These are phyloP conservation scores for Croton setiger DNA, from an alignment of 441 rosid species.

Conservation along the genomic window DNA sequence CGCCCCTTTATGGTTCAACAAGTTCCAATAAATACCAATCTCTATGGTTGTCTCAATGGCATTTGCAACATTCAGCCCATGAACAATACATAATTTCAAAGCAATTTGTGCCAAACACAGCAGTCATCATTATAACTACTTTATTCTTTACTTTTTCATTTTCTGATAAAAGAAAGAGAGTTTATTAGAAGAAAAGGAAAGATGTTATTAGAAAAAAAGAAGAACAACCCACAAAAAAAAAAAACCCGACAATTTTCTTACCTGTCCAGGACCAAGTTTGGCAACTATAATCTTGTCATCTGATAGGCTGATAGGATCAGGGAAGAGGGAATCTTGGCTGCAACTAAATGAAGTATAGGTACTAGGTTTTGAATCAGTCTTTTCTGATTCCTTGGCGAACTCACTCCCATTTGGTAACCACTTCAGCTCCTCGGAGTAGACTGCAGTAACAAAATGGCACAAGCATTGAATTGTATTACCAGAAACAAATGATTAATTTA, in stretches of 20 bases:
- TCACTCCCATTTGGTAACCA: constrained; percentile 94
- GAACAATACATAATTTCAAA: neutral
- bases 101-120: neutral
- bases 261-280: constrained; percentile 91
- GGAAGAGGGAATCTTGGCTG: constrained; percentile 61
- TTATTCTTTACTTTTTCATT: neutral
- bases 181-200: neutral
- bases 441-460: constrained; percentile 36
- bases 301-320: constrained; percentile 51
- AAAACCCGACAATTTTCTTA: constrained; percentile 18
- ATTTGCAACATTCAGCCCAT: neutral
- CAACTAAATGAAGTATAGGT: constrained; percentile 78
- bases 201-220: neutral
- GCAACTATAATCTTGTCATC: constrained; percentile 55
- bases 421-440: constrained; percentile 57
- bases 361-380: constrained; percentile 42
- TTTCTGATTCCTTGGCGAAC: constrained; percentile 56
- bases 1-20: neutral
- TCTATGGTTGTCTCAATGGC: neutral
- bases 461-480: constrained; percentile 11
- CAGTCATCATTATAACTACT: neutral
- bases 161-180: neutral
- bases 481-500: constrained; percentile 1
- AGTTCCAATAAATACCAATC: neutral
- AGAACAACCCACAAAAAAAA: neutral